These are phyloP conservation scores for Xylaria polymorpha DNA, from an alignment of 2,329 filamentous ascomycete species.

Conservation along the genomic window DNA sequence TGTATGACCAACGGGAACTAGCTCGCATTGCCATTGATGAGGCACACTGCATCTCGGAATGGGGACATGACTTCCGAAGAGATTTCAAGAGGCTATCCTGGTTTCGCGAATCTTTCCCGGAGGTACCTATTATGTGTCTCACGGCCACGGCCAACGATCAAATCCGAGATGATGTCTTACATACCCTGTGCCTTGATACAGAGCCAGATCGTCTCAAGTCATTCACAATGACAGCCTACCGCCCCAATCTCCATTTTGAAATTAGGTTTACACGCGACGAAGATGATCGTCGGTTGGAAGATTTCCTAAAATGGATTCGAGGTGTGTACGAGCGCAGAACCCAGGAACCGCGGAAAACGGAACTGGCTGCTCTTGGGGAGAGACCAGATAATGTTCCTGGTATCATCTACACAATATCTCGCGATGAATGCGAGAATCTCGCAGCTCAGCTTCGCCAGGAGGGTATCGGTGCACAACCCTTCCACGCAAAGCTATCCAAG, in stretches of 20 bases:
- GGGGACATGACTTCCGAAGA: constrained; percentile 97
- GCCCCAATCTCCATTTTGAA: constrained; percentile 91
- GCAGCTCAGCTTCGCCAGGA: constrained; percentile 73
- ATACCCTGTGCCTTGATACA: constrained; percentile 74
- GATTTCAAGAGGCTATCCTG: constrained; percentile 89
- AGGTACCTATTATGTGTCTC: constrained; percentile 90
- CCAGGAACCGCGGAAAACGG: constrained; percentile 66
- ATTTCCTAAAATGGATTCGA: constrained; percentile 82
- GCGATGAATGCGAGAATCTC: constrained; percentile 79
- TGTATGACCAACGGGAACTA: constrained; percentile 85
- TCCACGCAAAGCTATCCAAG: constrained; percentile 76
- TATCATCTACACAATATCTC: constrained; percentile 82
- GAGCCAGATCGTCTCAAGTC: constrained; percentile 69
- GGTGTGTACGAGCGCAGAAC: constrained; percentile 76
- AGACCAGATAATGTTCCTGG: constrained; percentile 75
- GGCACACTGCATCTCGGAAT: constrained; percentile 97
- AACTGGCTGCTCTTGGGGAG: constrained; percentile 66
- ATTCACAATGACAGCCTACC: constrained; percentile 85
- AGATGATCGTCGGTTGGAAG: constrained; percentile 74
- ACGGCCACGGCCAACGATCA: constrained; percentile 89
- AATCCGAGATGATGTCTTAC: constrained; percentile 85
- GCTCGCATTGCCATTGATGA: constrained; percentile 91
- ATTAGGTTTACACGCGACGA: constrained; percentile 84
- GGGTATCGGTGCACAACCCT: constrained; percentile 78
- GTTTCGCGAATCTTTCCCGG: constrained; percentile 84